phyloP scores from a whole-genome alignment of 2,329 filamentous ascomycete genomes.

The Colletotrichum truncatum region DNA sequence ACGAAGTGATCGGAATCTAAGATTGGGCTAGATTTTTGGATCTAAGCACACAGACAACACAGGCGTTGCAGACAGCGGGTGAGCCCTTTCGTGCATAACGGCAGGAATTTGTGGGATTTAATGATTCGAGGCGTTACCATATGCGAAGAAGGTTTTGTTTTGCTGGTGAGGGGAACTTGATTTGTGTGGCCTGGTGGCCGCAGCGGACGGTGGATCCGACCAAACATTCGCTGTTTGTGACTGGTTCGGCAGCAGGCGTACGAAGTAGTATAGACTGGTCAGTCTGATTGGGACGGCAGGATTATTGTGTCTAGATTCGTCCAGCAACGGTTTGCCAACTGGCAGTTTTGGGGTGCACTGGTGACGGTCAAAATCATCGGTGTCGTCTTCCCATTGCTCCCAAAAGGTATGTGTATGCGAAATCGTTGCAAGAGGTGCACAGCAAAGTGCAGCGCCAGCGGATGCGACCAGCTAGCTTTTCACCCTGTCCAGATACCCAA shows the following conservation, averaged over 20 bases:
- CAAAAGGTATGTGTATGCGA: constrained; percentile 25
- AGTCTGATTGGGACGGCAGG: constrained; percentile 19
- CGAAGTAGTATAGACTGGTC: constrained; percentile 12
- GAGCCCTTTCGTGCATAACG: constrained; percentile 18
- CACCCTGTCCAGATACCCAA: constrained; percentile 6
- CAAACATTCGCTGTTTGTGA: constrained; percentile 9
- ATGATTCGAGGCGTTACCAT: constrained; percentile 17
- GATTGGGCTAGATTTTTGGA: constrained; percentile 23
- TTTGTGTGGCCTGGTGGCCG: constrained; percentile 25
- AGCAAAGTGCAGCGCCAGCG: constrained; percentile 1
- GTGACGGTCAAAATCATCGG: constrained; percentile 37
- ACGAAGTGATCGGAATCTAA: constrained; percentile 14
- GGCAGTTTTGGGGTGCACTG: constrained; percentile 48
- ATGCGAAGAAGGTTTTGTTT: constrained; percentile 12
- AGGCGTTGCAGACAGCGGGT: constrained; percentile 16
- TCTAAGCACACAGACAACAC: constrained; percentile 5
- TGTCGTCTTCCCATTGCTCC: constrained; percentile 26
- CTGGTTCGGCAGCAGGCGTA: constrained; percentile 12
- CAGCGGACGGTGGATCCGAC: constrained; percentile 24
- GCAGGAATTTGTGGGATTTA: constrained; percentile 26
- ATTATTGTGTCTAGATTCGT: constrained; percentile 37
- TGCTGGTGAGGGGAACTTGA: constrained; percentile 18
- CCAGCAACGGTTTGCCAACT: constrained; percentile 59
- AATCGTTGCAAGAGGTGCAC: constrained; percentile 8
- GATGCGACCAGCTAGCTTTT: constrained; percentile 15